These are phyloP conservation scores for Fraxinus floribunda DNA, from an alignment of 305 asterid species.

Conservation along the genomic window DNA sequence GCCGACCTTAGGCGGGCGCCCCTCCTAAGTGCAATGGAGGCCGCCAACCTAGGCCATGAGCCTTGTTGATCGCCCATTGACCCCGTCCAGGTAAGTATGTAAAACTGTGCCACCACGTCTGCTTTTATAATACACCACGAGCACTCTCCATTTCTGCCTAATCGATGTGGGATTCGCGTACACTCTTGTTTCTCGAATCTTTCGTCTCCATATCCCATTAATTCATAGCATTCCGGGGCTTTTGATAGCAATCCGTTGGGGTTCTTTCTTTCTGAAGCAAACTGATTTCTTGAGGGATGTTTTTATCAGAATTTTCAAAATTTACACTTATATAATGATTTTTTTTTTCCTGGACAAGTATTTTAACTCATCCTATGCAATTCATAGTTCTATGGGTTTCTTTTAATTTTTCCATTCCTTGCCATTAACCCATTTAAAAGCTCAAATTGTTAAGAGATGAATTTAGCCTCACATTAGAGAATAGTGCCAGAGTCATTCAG, in stretches of 20 bases:
- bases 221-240: background rate
- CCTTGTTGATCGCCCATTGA: slow-evolving; percentile 41
- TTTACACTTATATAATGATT: background rate
- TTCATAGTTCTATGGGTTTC: background rate
- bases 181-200: background rate
- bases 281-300: background rate
- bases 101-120: background rate
- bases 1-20: slow-evolving; percentile 33
- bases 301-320: background rate
- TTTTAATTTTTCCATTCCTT: background rate
- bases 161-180: background rate
- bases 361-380: background rate
- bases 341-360: background rate
- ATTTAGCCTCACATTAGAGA: background rate
- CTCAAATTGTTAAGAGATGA: background rate
- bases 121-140: background rate
- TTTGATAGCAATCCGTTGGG: background rate
- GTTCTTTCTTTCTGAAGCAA: background rate
- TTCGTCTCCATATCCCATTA: background rate
- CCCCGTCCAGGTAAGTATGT: slow-evolving; percentile 60
- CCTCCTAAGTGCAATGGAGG: slow-evolving; percentile 43
- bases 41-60: slow-evolving; percentile 46
- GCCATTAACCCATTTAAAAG: background rate
- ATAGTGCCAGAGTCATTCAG: background rate
- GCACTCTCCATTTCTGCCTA: background rate